A percentile compares a stretch with the other conserved stretches of the same genome.
These are phyloP conservation scores for Lachnellula willkommii DNA, from an alignment of 2,329 filamentous ascomycete species.

Conservation along the genomic window DNA sequence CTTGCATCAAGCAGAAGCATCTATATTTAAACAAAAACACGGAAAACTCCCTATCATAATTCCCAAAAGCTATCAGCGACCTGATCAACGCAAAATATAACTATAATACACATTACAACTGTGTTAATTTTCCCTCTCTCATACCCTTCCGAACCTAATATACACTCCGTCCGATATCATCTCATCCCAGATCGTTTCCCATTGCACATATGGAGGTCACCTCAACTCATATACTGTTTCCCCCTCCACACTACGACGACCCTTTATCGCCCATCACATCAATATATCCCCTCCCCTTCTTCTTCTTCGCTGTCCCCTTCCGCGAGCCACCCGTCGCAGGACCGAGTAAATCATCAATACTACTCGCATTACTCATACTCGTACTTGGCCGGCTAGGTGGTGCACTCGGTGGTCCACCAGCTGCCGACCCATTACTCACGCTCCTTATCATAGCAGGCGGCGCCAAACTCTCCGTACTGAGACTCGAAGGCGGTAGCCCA, in stretches of 20 bases:
- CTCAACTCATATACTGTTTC: neutral
- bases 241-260: neutral
- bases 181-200: neutral
- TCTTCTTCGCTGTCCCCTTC: conserved; percentile 54
- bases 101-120: neutral
- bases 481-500: conserved; percentile 1
- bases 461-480: conserved; percentile 2
- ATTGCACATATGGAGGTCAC: neutral
- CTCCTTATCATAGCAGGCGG: conserved; percentile 25
- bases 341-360: conserved; percentile 87
- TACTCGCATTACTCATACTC: conserved; percentile 85
- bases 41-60: neutral
- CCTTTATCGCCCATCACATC: conserved; percentile 71
- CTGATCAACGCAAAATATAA: neutral
- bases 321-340: conserved; percentile 65
- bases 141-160: neutral
- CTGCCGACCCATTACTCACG: conserved; percentile 21
- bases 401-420: conserved; percentile 23
- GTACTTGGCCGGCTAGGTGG: conserved; percentile 68
- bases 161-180: neutral
- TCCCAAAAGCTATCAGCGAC: neutral
- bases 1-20: no score
- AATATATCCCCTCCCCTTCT: conserved; percentile 84
- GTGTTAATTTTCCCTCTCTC: neutral
- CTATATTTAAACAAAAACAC: no score